Evolutionary conservation across 345 rosid genomes (phyloP).

Genomic region (Citrus reticulata): DNA sequence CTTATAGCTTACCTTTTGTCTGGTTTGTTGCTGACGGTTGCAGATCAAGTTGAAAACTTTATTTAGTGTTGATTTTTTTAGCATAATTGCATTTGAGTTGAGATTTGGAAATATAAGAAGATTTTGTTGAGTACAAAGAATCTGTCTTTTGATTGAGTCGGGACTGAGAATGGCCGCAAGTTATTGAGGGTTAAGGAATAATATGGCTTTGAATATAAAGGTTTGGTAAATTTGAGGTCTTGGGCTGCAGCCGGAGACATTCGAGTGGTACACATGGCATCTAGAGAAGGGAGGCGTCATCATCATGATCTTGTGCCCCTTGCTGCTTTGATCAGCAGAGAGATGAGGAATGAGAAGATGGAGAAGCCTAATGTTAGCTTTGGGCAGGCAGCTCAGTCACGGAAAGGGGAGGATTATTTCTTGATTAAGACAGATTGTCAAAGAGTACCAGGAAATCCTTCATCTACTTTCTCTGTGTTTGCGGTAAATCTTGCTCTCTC

Average conservation of each 20-base stretch:
- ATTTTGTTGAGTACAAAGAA: constrained; percentile 1
- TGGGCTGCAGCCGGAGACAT: constrained; percentile 10
- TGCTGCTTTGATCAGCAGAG: constrained; percentile 68
- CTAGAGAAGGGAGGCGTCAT: constrained; percentile 52
- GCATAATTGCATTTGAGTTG: constrained; percentile 12
- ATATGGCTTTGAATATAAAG: constrained; percentile 17
- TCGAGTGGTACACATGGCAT: constrained; percentile 43
- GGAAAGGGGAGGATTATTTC: constrained; percentile 87
- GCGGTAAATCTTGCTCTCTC: constrained; percentile 42
- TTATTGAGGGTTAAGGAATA: neutral
- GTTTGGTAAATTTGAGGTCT: constrained; percentile 22
- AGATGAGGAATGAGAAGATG: constrained; percentile 65
- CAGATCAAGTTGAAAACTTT: constrained; percentile 38
- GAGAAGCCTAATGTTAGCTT: constrained; percentile 69
- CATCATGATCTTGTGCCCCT: constrained; percentile 71
- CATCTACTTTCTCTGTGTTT: constrained; percentile 67
- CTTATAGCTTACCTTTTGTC: neutral
- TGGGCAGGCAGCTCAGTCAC: constrained; percentile 79
- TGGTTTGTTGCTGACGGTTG: constrained; percentile 3
- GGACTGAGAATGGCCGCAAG: neutral
- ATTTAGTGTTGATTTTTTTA: constrained; percentile 1
- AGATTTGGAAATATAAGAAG: constrained; percentile 4
- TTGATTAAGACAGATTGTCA: constrained; percentile 65
- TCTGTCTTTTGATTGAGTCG: neutral
- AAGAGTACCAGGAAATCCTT: constrained; percentile 59